Base-by-base conservation (phyloP, 495 filamentous ascomycete genomes). In the Aspergillus olivimuriae region DNA sequence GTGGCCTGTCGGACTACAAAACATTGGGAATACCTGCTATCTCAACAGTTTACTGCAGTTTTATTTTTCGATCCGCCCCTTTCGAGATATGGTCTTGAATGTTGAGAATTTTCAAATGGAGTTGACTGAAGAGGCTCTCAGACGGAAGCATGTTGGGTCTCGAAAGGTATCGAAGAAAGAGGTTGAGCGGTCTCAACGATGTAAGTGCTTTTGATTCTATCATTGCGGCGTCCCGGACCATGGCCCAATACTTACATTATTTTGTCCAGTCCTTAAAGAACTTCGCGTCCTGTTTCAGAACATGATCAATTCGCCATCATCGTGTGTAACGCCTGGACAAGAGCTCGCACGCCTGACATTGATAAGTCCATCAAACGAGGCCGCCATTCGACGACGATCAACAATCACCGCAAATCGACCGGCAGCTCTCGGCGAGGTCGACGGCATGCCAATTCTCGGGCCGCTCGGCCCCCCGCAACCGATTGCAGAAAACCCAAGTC, bases 1-100 rank as follows among this genome's bases (percentile, higher is more conserved):
- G 11, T 81, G 81, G 69, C 89, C 90, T 6, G 83, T 91, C 39
- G 92, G 92, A 0, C 72, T 97, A 10, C 77, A 80, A 32, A 99
- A 97, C 50, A 91, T 96, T 48, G 89, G 91, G 32, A 96, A 96
- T 51, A 99, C 92, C 1, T 99, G 92, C 62, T 99, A 99, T 53
- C 76, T 99, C 30, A 97, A 97, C 66, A 97, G 92, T 60, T 74
- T 99, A 22, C 66, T 99, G 10, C 92, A 99, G 53, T 97, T 94
- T 53, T 89, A 94, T 57, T 96, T 92, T 57, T 89, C 89, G 1
- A 76, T 99, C 31, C 83, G 80, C 40, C 82, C 88, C 5, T 75
- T 94, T 28, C 79, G 91, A 21, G 75, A 94, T 12, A 76, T 97
- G 57, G 80, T 94, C 4, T 63, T 94, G 37, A 67, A 84, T 24